Evolutionary conservation across 371 early-diverging fungal species (phyloP).

Genomic region (Fennellomyces sp.): DNA sequence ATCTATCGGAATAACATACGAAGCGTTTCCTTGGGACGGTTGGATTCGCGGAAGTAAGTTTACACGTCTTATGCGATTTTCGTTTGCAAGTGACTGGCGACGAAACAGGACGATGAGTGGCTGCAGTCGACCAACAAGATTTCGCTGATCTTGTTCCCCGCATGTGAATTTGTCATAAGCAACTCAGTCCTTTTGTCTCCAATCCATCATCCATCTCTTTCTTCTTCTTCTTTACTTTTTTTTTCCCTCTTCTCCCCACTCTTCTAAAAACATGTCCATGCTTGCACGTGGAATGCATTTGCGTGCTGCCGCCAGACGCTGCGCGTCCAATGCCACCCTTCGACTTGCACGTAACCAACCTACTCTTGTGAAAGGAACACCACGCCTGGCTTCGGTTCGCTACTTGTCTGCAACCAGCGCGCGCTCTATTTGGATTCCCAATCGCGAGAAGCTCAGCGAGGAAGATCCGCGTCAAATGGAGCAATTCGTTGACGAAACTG

Average conservation of each 20-base stretch:
- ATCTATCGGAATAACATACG: no score
- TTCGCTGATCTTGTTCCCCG: no score
- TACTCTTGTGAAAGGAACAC: background rate
- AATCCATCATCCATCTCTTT: background rate
- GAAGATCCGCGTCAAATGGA: slow-evolving; percentile 51
- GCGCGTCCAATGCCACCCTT: background rate
- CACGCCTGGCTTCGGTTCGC: slow-evolving; percentile 18
- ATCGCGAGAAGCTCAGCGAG: slow-evolving; percentile 34
- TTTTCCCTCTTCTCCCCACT: background rate
- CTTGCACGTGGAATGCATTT: slow-evolving; percentile 1
- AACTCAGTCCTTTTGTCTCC: background rate
- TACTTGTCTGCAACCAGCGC: slow-evolving; percentile 25
- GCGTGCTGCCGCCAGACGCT: background rate
- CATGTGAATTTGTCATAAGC: no score
- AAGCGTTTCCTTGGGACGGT: no score
- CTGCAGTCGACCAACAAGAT: no score
- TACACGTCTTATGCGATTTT: no score
- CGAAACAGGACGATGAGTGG: no score
- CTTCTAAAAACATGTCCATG: background rate
- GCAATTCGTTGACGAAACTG: slow-evolving; percentile 86
- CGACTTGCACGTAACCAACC: background rate
- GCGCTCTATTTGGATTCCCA: slow-evolving; percentile 41
- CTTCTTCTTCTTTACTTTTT: background rate
- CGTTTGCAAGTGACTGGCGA: no score
- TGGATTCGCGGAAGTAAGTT: no score